Evolutionary conservation across 176 grass and related monocot genomes (phyloP).

Genomic region (Urochloa ruziziensis): DNA sequence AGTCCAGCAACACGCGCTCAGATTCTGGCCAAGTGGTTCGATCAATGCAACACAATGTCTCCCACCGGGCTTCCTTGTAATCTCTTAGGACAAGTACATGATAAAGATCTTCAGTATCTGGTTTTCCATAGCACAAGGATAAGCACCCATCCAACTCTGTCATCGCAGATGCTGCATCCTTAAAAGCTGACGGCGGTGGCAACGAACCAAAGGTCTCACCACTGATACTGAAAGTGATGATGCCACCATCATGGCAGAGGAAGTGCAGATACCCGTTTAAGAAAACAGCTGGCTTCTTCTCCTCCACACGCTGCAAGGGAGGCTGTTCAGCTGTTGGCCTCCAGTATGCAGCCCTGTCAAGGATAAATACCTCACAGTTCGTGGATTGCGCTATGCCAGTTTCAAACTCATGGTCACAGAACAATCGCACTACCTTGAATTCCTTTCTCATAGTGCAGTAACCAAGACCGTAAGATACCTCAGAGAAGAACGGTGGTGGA

Average conservation of each 20-base stretch:
- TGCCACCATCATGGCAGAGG: not conserved
- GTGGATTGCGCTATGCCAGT: not conserved
- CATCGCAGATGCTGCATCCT: not conserved
- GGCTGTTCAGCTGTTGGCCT: not conserved
- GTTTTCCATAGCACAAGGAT: slow-evolving; percentile 19
- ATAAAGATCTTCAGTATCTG: not conserved
- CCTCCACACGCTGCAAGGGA: not conserved
- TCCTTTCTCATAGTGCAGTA: slow-evolving; percentile 18
- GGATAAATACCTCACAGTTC: slow-evolving; percentile 23
- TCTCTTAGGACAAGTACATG: slow-evolving; percentile 14
- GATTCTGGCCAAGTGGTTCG: not conserved
- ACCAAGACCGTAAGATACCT: slow-evolving; percentile 26
- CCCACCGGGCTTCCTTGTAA: slow-evolving; percentile 25
- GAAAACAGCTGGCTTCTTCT: slow-evolving; percentile 21
- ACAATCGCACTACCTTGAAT: slow-evolving; percentile 18
- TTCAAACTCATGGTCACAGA: not conserved
- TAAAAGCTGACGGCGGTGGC: not conserved
- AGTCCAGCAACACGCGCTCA: not conserved
- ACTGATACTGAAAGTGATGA: slow-evolving; percentile 14
- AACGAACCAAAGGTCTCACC: slow-evolving; percentile 33
- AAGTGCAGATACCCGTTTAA: slow-evolving; percentile 28
- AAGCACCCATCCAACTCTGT: slow-evolving; percentile 22
- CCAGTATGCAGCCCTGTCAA: slow-evolving; percentile 10
- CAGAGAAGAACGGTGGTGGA: not conserved
- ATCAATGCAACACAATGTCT: slow-evolving; percentile 20